Evolutionary conservation across 768 basidiomycete genomes (phyloP), one percentile per base, ranked within the genome.

Genomic region (Pulveroboletus sp.): DNA sequence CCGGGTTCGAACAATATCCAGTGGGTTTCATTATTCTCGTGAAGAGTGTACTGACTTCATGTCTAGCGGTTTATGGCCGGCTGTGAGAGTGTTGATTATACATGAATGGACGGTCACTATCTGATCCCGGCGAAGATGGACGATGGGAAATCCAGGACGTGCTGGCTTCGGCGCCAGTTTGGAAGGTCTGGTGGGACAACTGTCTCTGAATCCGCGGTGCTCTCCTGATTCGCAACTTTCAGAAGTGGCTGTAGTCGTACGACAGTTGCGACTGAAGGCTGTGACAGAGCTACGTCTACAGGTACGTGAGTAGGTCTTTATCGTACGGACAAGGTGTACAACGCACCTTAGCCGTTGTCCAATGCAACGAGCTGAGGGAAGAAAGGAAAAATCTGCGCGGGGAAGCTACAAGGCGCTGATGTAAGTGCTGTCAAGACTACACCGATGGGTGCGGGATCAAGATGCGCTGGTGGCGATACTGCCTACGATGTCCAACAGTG

Each of bases 111-210:
- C 12, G 6, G 2, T n/a, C n/a, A n/a, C 6, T 40, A 23, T 46
- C 51, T 67, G 13, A 67, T 36, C 0, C 22, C 16, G 22, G 22
- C 5, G 30, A 63, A 70, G 74, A 31, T 78, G 79, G 79, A 73
- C 77, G 20, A 77, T 81, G 77, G 80, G 77, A 5, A 81, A 82
- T 61, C 54, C 72, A 35, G 68, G 65, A 27, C 67, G 80, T 30
- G 77, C 78, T 5, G 79, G 80, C 5, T 82, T 76, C 56, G 79
- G 80, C 53, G 80, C 76, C 10, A 71, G 71, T 42, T 71, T 77
- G 6, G 83, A 85, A 45, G 83, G 86, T 34, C 76, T 80, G 76
- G 84, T 83, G 67, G 7, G 77, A 50, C 29, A 61, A 56, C 59
- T 65, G n/a, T n/a, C n/a, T n/a, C n/a, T n/a, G n/a, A n/a, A n/a